Percentiles rank a stretch among this genome's conserved stretches.
Evolutionary conservation across 2,329 filamentous ascomycete species (phyloP).

Genomic region (Chaetothyriales sp.): DNA sequence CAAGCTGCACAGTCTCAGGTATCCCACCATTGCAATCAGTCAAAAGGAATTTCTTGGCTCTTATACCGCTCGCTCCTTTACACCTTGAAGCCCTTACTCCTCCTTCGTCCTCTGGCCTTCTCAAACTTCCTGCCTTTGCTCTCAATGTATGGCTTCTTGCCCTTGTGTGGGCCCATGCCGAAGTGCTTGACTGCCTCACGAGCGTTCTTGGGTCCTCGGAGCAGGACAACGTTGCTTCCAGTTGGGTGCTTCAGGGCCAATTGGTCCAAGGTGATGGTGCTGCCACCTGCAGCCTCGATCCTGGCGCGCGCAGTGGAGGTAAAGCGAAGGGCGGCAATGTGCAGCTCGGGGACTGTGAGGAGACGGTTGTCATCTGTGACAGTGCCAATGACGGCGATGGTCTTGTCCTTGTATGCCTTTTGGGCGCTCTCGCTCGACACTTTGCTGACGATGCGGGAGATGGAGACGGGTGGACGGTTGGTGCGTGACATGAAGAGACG

Average conservation of each 20-base stretch:
- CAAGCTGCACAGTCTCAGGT: neutral
- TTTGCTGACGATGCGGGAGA: slow-evolving; percentile 74
- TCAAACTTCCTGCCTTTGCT: slow-evolving; percentile 99
- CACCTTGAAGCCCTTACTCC: slow-evolving; percentile 99
- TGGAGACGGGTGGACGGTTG: slow-evolving; percentile 88
- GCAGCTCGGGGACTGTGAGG: slow-evolving; percentile 77
- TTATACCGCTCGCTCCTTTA: slow-evolving; percentile 38
- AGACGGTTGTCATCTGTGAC: slow-evolving; percentile 97
- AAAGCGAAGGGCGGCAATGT: slow-evolving; percentile 87
- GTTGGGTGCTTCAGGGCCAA: slow-evolving; percentile 89
- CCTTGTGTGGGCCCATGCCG: slow-evolving; percentile 89
- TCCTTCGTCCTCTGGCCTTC: slow-evolving; percentile 94
- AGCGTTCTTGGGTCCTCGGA: slow-evolving; percentile 95
- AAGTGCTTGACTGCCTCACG: slow-evolving; percentile 99
- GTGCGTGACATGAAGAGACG: slow-evolving; percentile 97
- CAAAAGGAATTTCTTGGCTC: neutral
- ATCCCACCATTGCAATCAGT: neutral
- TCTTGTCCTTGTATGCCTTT: slow-evolving; percentile 51
- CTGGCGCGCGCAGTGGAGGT: slow-evolving; percentile 89
- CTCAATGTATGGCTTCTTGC: slow-evolving; percentile 97
- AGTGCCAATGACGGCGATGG: slow-evolving; percentile 83
- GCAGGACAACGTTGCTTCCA: slow-evolving; percentile 88
- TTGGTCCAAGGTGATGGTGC: slow-evolving; percentile 92
- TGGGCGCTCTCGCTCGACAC: slow-evolving; percentile 30
- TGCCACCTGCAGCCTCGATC: slow-evolving; percentile 84